These are phyloP conservation scores for Diplodia mutila DNA, from an alignment of 2,329 filamentous ascomycete genomes.

Conservation along the genomic window DNA sequence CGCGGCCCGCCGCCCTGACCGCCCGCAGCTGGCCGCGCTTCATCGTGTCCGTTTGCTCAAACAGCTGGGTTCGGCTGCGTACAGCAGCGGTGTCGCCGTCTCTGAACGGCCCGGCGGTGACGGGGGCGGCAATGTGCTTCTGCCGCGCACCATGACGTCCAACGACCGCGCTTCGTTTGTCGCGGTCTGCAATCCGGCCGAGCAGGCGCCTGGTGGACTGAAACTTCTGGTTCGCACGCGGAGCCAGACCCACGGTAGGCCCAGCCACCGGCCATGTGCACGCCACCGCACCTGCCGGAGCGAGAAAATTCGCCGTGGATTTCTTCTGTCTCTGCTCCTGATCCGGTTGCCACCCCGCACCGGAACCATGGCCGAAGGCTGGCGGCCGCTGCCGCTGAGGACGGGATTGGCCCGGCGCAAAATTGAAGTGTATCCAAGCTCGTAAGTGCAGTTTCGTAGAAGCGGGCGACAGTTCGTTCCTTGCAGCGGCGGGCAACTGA, in stretches of 20 bases:
- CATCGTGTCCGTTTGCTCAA: neutral
- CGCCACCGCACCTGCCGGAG: neutral
- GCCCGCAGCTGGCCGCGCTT: neutral
- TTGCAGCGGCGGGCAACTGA: neutral
- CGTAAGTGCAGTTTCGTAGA: neutral
- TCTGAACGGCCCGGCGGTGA: neutral
- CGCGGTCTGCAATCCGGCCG: neutral
- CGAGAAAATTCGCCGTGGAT: neutral
- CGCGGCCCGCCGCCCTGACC: neutral
- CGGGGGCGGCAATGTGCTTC: neutral
- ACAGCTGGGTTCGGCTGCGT: neutral
- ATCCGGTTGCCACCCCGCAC: conserved; percentile 9
- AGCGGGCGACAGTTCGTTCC: neutral
- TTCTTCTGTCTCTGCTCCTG: neutral
- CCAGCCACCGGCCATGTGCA: neutral
- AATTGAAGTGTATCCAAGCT: neutral
- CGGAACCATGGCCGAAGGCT: neutral
- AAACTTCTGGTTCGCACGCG: neutral
- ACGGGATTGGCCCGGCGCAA: neutral
- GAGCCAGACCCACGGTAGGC: neutral
- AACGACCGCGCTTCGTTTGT: neutral
- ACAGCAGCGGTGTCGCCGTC: neutral
- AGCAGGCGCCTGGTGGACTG: neutral
- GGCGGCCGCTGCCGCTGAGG: neutral
- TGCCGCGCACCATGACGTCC: neutral